A percentile compares a stretch with the other conserved stretches of the same genome.
These are phyloP conservation scores for Cladosporium phlei DNA, from an alignment of 2,329 filamentous ascomycete species.

Conservation along the genomic window DNA sequence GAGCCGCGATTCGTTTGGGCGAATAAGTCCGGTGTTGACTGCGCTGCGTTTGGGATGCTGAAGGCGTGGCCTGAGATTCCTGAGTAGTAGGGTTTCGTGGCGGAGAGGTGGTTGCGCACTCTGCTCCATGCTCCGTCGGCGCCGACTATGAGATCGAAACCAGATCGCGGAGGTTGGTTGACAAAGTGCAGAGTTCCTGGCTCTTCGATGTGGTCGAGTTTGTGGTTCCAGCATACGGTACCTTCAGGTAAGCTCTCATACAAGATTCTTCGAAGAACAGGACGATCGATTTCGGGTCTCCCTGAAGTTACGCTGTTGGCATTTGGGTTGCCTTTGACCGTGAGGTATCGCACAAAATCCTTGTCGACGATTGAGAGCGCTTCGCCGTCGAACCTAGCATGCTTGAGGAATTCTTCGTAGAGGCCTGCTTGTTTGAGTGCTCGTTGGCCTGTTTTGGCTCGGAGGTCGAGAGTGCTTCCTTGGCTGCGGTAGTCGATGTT, in stretches of 20 bases:
- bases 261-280: slow-evolving; percentile 31
- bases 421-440: slow-evolving; percentile 32
- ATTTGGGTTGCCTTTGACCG: slow-evolving; percentile 19
- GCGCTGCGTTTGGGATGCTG: slow-evolving; percentile 27
- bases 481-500: slow-evolving; percentile 28
- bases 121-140: slow-evolving; percentile 43
- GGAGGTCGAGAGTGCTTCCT: slow-evolving; percentile 37
- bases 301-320: slow-evolving; percentile 25
- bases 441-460: slow-evolving; percentile 30
- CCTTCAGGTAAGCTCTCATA: slow-evolving; percentile 27
- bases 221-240: slow-evolving; percentile 31
- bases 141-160: slow-evolving; percentile 41
- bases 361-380: slow-evolving; percentile 40
- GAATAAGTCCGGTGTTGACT: slow-evolving; percentile 23
- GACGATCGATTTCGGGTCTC: slow-evolving; percentile 37
- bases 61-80: slow-evolving; percentile 34
- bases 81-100: slow-evolving; percentile 29
- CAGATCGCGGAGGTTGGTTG: slow-evolving; percentile 25
- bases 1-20: slow-evolving; percentile 31
- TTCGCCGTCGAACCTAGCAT: slow-evolving; percentile 40
- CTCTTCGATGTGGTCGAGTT: slow-evolving; percentile 22
- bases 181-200: slow-evolving; percentile 28
- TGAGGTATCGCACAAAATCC: slow-evolving; percentile 30
- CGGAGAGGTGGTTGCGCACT: slow-evolving; percentile 28
- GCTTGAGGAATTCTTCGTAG: slow-evolving; percentile 30